A percentile compares a stretch with the other conserved stretches of the same genome.
Conservation (phyloP, 1,284 basidiomycete genomes). For the Naganishia liquefaciens region DNA sequence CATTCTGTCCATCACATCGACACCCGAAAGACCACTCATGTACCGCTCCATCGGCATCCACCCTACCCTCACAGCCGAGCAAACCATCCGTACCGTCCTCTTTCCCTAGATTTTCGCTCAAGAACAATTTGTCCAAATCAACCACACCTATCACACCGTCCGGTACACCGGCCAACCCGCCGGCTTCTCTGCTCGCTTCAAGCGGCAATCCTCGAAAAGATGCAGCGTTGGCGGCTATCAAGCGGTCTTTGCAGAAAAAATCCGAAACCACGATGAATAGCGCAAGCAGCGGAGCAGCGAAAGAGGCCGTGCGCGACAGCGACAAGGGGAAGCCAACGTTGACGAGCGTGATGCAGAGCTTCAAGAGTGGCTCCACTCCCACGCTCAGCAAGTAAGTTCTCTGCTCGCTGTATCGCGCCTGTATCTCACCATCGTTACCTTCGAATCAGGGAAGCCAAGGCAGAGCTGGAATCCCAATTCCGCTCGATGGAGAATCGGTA, state of each 20-base stretch:
- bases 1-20: slow-evolving; percentile 34
- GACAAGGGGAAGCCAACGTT: slow-evolving; percentile 18
- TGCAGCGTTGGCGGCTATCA: slow-evolving; percentile 33
- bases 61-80: slow-evolving; percentile 2
- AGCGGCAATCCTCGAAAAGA: slow-evolving; percentile 30
- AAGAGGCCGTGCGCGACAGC: background rate
- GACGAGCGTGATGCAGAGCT: slow-evolving; percentile 24
- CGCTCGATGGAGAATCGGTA: slow-evolving; percentile 50
- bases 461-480: slow-evolving; percentile 46
- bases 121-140: slow-evolving; percentile 18
- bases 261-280: slow-evolving; percentile 1
- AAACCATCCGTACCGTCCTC: slow-evolving; percentile 9
- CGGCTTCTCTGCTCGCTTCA: slow-evolving; percentile 19
- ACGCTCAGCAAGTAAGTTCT: slow-evolving; percentile 22
- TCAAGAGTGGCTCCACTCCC: slow-evolving; percentile 16
- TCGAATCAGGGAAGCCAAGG: slow-evolving; percentile 46
- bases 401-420: background rate
- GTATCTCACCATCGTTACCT: no score
- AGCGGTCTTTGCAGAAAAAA: slow-evolving; percentile 28
- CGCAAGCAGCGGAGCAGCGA: background rate
- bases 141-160: slow-evolving; percentile 3
- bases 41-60: slow-evolving; percentile 19
- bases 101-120: slow-evolving; percentile 16
- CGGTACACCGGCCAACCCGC: background rate
- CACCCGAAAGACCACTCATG: slow-evolving; percentile 34